Conservation (phyloP, 176 grass and related monocot genomes). For the Secale cereale region DNA sequence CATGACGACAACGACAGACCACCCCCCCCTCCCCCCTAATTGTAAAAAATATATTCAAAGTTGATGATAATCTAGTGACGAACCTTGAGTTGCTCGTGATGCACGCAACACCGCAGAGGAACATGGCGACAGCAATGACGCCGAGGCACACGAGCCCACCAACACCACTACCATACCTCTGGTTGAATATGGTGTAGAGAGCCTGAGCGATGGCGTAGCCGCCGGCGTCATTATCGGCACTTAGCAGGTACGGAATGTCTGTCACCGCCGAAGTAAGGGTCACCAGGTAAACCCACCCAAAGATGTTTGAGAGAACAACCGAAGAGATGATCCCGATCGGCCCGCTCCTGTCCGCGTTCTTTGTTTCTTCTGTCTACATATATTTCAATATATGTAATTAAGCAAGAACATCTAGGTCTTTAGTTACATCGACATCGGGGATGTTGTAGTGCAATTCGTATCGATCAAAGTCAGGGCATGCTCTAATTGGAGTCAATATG, state of each 20-base stretch:
- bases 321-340: slow-evolving; percentile 53
- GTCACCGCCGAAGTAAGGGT: slow-evolving; percentile 40
- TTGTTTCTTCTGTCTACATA: slow-evolving; percentile 70
- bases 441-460: neutral
- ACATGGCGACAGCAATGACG: slow-evolving; percentile 38
- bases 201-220: slow-evolving; percentile 72
- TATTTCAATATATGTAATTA: neutral
- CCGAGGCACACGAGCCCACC: slow-evolving; percentile 62
- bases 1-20: no score
- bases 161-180: slow-evolving; percentile 41
- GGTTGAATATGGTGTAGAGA: slow-evolving; percentile 39
- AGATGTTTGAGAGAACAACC: slow-evolving; percentile 34
- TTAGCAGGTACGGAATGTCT: slow-evolving; percentile 51
- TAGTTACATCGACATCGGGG: neutral
- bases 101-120: slow-evolving; percentile 44
- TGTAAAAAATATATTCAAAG: neutral
- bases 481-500: neutral
- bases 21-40: no score
- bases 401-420: neutral
- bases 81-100: slow-evolving; percentile 50
- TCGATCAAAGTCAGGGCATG: no score
- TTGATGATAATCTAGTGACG: neutral
- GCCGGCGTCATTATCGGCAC: slow-evolving; percentile 49
- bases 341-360: slow-evolving; percentile 56
- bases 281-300: slow-evolving; percentile 63